Conservation (phyloP, 1,284 basidiomycete genomes). For the Melampsora americana region DNA sequence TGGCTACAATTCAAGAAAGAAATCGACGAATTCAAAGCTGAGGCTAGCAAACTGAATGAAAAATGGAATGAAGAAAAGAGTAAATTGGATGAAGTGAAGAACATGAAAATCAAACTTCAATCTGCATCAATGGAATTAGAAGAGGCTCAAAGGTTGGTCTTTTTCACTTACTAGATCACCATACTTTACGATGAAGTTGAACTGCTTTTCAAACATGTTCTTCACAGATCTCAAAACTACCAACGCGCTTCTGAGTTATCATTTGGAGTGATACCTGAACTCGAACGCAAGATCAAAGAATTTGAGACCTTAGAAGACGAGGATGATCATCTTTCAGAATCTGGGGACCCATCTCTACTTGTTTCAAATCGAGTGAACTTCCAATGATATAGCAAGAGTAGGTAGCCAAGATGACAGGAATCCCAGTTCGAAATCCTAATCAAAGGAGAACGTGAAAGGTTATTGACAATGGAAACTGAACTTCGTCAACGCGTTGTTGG, state of each 20-base stretch:
- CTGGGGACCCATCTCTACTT: slow-evolving; percentile 57
- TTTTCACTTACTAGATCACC: slow-evolving; percentile 59
- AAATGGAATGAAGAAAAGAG: slow-evolving; percentile 76
- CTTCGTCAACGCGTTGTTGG: slow-evolving; percentile 75
- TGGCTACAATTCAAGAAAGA: slow-evolving; percentile 66
- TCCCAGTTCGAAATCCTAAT: slow-evolving; percentile 83
- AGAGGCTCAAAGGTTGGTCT: slow-evolving; percentile 77
- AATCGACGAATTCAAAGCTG: slow-evolving; percentile 62
- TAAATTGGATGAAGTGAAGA: slow-evolving; percentile 72
- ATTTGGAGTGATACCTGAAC: slow-evolving; percentile 76
- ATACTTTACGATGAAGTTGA: neutral
- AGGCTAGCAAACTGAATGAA: slow-evolving; percentile 64
- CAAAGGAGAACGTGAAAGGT: slow-evolving; percentile 81
- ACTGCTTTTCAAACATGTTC: neutral
- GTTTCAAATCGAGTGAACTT: slow-evolving; percentile 81
- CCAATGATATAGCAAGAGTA: slow-evolving; percentile 80
- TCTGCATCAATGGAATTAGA: slow-evolving; percentile 67
- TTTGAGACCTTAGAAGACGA: slow-evolving; percentile 65
- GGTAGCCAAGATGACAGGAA: slow-evolving; percentile 80
- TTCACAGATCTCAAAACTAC: slow-evolving; percentile 35
- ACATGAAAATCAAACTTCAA: slow-evolving; percentile 60
- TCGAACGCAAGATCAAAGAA: slow-evolving; percentile 64
- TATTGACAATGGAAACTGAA: slow-evolving; percentile 82
- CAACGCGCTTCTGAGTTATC: slow-evolving; percentile 73
- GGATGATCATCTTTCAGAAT: slow-evolving; percentile 57